Evolutionary conservation across 1,284 basidiomycete species (phyloP), one percentile per base, ranked within the genome.

Genomic region (Tilletiaria anomala): DNA sequence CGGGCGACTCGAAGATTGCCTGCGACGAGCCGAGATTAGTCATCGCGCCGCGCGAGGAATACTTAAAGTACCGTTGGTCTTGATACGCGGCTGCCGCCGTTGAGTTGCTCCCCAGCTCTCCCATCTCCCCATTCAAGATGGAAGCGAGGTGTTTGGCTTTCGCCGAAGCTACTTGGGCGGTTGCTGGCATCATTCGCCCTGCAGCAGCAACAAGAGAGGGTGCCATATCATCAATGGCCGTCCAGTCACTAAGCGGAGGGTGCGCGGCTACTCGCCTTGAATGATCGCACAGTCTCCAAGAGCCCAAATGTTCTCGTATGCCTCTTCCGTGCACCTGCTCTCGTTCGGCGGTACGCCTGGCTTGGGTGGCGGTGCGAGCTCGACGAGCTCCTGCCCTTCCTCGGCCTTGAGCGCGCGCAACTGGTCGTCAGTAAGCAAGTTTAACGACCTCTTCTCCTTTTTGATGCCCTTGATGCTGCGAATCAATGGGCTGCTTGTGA

Each of bases 1-100:
- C 38, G 11, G 18, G 2, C 26, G 26, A 3, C 19, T 53, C 32
- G 39, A 50, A 23, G 2, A 58, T 45, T 1, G 66, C 77, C 32
- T 44, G 75, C 74, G 79, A 81, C 52, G 78, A 74, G 18, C 85
- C 84, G 26, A 87, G 72, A 61, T 83, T 83, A 6, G 85, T 83
- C 64, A 89, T 70, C 49, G 76, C 80, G 6, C 85, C 83, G 39
- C 72, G 72, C 56, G 83, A 79, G 38, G 75, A 71, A 69, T 82
- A 83, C 48, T 72, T 68, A 68, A 86, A 86, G 11, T 75, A 42
- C n/a, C n/a, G n/a, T 6, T 23, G 17, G 23, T 70, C 43, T 71
- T 67, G 0, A 10, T 17, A n/a, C 16, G 34, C 36, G 14, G 24
- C 6, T 15, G 16, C 18, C 17, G 14, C 16, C 8, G 6, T 6